These are phyloP conservation scores for Linnemannia elongata DNA, from an alignment of 192 early-diverging fungal species.

Conservation along the genomic window DNA sequence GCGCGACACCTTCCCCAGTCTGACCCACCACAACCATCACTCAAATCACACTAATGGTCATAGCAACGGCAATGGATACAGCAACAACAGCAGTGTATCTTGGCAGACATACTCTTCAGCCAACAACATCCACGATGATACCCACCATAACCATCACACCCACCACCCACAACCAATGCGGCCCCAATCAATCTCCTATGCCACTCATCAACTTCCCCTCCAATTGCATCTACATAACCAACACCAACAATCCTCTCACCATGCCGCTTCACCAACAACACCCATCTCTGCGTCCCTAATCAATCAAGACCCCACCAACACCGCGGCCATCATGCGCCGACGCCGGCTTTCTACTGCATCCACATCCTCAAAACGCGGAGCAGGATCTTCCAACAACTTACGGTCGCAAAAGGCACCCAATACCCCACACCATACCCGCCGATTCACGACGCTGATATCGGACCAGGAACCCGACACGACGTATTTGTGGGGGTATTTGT, in stretches of 20 bases:
- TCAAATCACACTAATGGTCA: background rate
- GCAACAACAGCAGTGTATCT: conserved; percentile 8
- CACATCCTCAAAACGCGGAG: conserved; percentile 28
- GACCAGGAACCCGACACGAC: conserved; percentile 76
- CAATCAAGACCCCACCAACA: background rate
- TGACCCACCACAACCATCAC: conserved; percentile 6
- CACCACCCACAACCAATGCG: conserved; percentile 11
- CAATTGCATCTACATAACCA: conserved; percentile 11
- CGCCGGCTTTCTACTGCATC: conserved; percentile 35
- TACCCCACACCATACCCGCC: conserved; percentile 61
- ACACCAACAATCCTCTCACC: background rate
- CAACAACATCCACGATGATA: background rate
- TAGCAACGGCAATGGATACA: background rate
- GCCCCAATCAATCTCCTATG: conserved; percentile 19
- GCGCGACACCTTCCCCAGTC: conserved; percentile 24
- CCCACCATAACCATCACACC: conserved; percentile 11
- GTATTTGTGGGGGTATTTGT: conserved; percentile 73
- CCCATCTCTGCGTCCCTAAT: background rate
- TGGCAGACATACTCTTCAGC: background rate
- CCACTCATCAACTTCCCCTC: conserved; percentile 10
- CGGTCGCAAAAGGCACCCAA: conserved; percentile 27
- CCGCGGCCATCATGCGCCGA: conserved; percentile 15
- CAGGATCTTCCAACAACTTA: background rate
- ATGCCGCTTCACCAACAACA: background rate
- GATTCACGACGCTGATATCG: conserved; percentile 68